Base-by-base conservation (phyloP, 768 basidiomycete species). In the Pulveroboletus sp. region DNA sequence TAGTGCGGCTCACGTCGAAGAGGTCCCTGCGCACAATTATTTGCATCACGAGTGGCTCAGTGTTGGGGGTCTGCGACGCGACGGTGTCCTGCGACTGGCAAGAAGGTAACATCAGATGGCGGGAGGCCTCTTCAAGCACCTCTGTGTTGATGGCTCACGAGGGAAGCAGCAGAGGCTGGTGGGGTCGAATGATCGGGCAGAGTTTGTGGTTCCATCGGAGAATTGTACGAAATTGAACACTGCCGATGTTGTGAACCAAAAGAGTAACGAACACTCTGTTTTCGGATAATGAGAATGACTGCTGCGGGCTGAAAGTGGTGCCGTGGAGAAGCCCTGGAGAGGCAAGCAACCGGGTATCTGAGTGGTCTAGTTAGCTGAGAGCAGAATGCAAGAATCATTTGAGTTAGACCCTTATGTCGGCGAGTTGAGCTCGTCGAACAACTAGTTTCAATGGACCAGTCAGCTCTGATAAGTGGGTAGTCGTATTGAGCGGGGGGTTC, bases 11-110 rank as follows among this genome's bases (percentile, higher is more conserved):
- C 36, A 73, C 74, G 32, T 72, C 70, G 20, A 72, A 68, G 29
- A 76, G 61, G 47, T 75, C 74, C 35, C 70, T 60, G 37, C 74
- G 63, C 6, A 76, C 72, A 34, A 76, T 55, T 16, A 76, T 71
- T 57, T 76, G 74, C 72, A 76, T 76, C 32, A 69, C 63, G 16
- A 75, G 61, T 2, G 70, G 65, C 12, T 51, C 62, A 5, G 23
- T 1, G n/a, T 30, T 29, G 5, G 51, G 26, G 8, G 16, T 35
- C 30, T 48, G 47, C 8, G 35, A 37, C 22, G 35, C 3, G 2
- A 19, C 6, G 34, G 23, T 17, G 13, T 45, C 47, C 52, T 53
- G 17, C 7, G 39, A 23, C 27, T 43, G 11, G n/a, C n/a, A n/a
- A 31, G 24, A 29, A n/a, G 4, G 35, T 6, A 6, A 26, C 17